Evolutionary conservation across 2,329 filamentous ascomycete genomes (phyloP).

Genomic region (Neoascochyta sp.): DNA sequence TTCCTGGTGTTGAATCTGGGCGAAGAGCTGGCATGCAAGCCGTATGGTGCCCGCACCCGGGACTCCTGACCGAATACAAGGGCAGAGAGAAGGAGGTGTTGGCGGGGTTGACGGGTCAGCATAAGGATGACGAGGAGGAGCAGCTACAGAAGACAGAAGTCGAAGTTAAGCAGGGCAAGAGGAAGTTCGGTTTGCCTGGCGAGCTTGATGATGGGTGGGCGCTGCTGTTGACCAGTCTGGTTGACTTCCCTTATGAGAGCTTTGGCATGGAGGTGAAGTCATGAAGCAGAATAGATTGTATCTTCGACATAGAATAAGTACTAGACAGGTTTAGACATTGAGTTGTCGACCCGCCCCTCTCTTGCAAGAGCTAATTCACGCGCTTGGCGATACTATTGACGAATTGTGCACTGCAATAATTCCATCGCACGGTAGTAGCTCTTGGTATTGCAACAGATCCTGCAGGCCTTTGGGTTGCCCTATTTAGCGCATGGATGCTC

Average conservation of each 20-base stretch:
- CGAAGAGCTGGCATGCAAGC: slow-evolving; percentile 91
- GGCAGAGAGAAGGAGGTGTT: slow-evolving; percentile 78
- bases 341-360: too few relatives aligned
- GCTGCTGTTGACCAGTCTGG: slow-evolving; percentile 51
- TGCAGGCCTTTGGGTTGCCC: too few relatives aligned
- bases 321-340: too few relatives aligned
- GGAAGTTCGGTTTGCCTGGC: slow-evolving; percentile 48
- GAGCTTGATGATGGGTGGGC: slow-evolving; percentile 60
- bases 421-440: too few relatives aligned
- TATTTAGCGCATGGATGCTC: too few relatives aligned
- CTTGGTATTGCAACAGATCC: too few relatives aligned
- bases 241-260: slow-evolving; percentile 56
- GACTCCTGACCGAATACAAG: slow-evolving; percentile 68
- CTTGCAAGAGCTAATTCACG: too few relatives aligned
- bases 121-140: slow-evolving; percentile 53
- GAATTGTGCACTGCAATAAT: too few relatives aligned
- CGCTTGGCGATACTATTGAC: too few relatives aligned
- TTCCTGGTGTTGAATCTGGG: slow-evolving; percentile 87
- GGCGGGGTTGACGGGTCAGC: slow-evolving; percentile 74
- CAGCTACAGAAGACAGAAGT: slow-evolving; percentile 33
- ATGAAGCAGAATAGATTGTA: too few relatives aligned
- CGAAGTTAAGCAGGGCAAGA: slow-evolving; percentile 37
- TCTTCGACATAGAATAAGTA: too few relatives aligned
- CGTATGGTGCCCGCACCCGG: slow-evolving; percentile 84
- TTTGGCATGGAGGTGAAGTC: slow-evolving; percentile 52